phyloP scores from a whole-genome alignment of 306 rosid genomes.

The Mimosa pudica region DNA sequence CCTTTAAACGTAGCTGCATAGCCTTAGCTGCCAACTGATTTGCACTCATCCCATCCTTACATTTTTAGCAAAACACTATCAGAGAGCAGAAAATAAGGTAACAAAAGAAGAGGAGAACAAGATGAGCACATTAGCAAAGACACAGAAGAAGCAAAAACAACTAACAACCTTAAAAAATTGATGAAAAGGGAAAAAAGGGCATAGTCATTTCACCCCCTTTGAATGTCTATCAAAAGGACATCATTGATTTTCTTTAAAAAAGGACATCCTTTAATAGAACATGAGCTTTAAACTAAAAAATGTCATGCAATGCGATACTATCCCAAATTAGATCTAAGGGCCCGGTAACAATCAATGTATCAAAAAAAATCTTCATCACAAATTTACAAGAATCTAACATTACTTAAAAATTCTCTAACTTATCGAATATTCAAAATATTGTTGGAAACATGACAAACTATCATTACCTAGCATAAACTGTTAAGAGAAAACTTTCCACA shows the following conservation, averaged over 20 bases:
- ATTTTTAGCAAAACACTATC: not conserved
- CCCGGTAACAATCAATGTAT: not conserved
- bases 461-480: not conserved
- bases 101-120: not conserved
- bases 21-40: conserved; percentile 99
- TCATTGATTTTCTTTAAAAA: not conserved
- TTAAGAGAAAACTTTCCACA: not conserved
- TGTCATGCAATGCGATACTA: not conserved
- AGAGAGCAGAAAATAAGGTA: not conserved
- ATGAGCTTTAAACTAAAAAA: not conserved
- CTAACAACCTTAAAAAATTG: not conserved
- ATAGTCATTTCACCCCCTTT: not conserved
- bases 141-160: not conserved
- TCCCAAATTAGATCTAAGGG: not conserved
- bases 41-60: conserved; percentile 60
- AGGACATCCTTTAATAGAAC: not conserved
- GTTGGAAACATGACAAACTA: not conserved
- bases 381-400: not conserved
- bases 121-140: not conserved
- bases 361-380: not conserved
- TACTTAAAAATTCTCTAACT: not conserved
- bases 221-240: not conserved
- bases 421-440: not conserved
- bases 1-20: conserved; percentile 86
- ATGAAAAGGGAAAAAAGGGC: not conserved